Percentiles rank a stretch among this genome's conserved stretches.
Conservation (phyloP, 2,329 filamentous ascomycete species). For the Colletotrichum sp. region DNA sequence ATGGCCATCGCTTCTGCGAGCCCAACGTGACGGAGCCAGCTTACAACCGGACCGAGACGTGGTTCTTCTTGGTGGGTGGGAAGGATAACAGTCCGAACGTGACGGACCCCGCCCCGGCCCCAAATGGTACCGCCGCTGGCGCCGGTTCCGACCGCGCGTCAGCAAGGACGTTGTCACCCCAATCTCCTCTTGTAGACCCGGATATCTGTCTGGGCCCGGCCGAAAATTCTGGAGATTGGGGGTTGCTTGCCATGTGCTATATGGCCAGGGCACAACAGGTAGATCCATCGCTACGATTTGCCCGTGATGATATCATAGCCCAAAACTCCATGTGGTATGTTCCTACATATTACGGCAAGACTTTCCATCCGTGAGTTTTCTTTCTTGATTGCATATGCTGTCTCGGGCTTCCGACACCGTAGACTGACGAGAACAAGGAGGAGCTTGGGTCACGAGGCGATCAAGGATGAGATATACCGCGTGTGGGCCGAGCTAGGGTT, state of each 20-base stretch:
- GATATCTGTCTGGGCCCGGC: conserved; percentile 37
- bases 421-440: conserved; percentile 12
- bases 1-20: conserved; percentile 51
- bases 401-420: background rate
- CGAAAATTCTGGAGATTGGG: conserved; percentile 43
- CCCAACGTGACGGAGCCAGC: conserved; percentile 44
- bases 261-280: conserved; percentile 43
- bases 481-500: background rate
- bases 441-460: conserved; percentile 20
- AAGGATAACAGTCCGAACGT: conserved; percentile 35
- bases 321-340: conserved; percentile 49
- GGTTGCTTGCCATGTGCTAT: conserved; percentile 45
- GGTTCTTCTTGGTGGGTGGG: conserved; percentile 53
- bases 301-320: conserved; percentile 26
- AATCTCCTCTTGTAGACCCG: conserved; percentile 40
- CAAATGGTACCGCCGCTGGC: conserved; percentile 11
- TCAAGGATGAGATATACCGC: conserved; percentile 23
- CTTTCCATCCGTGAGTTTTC: conserved; percentile 44
- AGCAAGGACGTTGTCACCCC: conserved; percentile 25
- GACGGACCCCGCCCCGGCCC: conserved; percentile 18
- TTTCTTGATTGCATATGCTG: background rate
- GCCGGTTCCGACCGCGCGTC: conserved; percentile 4
- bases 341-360: conserved; percentile 51
- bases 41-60: conserved; percentile 45
- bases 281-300: conserved; percentile 36